Base-by-base conservation (phyloP, 805 yeast genomes). In the Sugiyamaella floridensis region DNA sequence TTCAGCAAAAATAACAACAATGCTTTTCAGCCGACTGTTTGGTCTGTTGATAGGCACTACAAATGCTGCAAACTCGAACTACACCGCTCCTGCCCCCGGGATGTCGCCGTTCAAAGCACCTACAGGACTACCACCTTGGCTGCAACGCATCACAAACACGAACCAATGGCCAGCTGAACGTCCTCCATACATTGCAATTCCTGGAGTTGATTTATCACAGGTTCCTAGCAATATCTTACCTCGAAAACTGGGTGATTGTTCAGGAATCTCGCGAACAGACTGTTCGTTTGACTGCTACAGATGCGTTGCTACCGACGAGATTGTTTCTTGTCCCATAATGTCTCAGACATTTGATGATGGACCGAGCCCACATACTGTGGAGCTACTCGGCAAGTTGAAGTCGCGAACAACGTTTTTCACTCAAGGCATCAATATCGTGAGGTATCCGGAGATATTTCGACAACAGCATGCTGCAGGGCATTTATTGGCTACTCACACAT, bases 341-440 rank as follows among this genome's bases (percentile, higher is more conserved):
- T 80, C 90, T 0, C 98, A 92, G 69, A 84, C 95, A 0, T 92
- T 92, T 68, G 99, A 92, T 67, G 98, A 92, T 66, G 98, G 99
- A 0, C 99, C 99, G 1, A 77, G 89, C 0, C 80, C 80, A 0
- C 76, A 79, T 20, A 90, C 97, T 0, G 71, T 78, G 3, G 73
- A 73, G 44, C 74, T 92, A 29, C 66, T 89, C 19, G 69, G 73
- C 2, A 68, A 73, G 14, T 68, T 90, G 56, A 67, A 71, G 7
- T 71, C 71, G 47, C 81, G 77, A 51, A 69, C 89, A 0, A 90
- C 96, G 0, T 90, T 92, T 62, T 92, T 92, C 72, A 83, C 89
- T 1, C 73, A 89, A 51, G 98, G 98, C 1, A 72, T 83, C 48
- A 87, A 90, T 60, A 83, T 86, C 26, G 85, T 90, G 3, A 75